phyloP scores from a whole-genome alignment of 1,139 yeast genomes.

The Yamadazyma siamensis region DNA sequence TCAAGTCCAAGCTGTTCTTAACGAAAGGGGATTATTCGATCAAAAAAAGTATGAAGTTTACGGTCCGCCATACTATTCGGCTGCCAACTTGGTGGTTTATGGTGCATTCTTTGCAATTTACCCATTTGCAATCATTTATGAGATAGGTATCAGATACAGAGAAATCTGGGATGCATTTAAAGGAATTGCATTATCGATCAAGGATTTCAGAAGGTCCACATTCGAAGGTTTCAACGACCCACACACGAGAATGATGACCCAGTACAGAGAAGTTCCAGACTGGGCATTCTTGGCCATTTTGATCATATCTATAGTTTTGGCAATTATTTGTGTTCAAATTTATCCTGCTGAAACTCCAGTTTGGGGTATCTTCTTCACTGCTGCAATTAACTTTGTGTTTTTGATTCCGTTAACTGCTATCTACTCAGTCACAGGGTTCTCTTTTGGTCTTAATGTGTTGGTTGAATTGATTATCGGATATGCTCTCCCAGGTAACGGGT shows the following conservation, averaged over 20 bases:
- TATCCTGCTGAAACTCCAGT: conserved; percentile 51
- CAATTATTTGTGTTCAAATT: conserved; percentile 44
- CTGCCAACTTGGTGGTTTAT: conserved; percentile 43
- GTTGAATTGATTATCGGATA: conserved; percentile 62
- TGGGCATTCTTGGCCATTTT: conserved; percentile 53
- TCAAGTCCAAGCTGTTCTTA: conserved; percentile 39
- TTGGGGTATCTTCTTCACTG: conserved; percentile 57
- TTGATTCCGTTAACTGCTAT: conserved; percentile 54
- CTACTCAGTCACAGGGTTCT: conserved; percentile 51
- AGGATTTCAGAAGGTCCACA: conserved; percentile 44
- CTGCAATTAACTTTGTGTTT: conserved; percentile 52
- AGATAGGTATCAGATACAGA: conserved; percentile 27
- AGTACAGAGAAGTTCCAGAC: conserved; percentile 61
- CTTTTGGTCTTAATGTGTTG: conserved; percentile 54
- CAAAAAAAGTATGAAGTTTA: conserved; percentile 36
- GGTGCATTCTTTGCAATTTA: conserved; percentile 58
- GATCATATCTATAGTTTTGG: conserved; percentile 46
- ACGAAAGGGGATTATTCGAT: conserved; percentile 35
- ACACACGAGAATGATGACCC: conserved; percentile 53
- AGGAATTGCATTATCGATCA: conserved; percentile 7
- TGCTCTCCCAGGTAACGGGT: conserved; percentile 61
- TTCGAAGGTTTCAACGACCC: conserved; percentile 40
- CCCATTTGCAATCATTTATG: conserved; percentile 53
- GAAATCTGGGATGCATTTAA: conserved; percentile 14
- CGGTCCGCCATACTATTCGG: conserved; percentile 46